Evolutionary conservation across 1,139 yeast genomes (phyloP).

Genomic region (Trichomonascaceae sp.): DNA sequence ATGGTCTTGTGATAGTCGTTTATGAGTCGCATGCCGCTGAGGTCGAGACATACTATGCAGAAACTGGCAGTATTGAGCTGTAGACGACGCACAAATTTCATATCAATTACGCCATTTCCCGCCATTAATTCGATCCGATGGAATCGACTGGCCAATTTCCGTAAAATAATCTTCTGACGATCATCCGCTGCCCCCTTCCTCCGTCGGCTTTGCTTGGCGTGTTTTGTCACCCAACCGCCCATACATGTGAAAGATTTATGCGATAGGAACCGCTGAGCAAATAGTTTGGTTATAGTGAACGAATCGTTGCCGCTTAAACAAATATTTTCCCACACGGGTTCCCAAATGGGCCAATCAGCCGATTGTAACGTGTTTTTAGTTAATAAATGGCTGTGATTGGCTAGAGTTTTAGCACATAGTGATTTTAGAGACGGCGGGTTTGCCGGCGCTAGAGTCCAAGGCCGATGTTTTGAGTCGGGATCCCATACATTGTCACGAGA

Average conservation of each 20-base stretch:
- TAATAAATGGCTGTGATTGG: conserved; percentile 11
- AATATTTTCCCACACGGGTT: conserved; percentile 22
- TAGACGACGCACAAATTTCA: background rate
- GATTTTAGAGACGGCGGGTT: background rate
- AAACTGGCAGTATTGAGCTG: background rate
- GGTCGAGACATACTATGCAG: conserved; percentile 3
- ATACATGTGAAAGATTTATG: conserved; percentile 7
- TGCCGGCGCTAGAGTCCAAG: background rate
- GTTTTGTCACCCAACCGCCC: background rate
- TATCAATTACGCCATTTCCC: background rate
- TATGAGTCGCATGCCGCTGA: background rate
- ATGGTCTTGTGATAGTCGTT: background rate
- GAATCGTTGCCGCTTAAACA: conserved; percentile 23
- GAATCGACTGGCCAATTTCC: background rate
- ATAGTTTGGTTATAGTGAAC: conserved; percentile 21
- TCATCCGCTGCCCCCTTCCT: background rate
- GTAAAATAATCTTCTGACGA: background rate
- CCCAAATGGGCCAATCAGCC: conserved; percentile 23
- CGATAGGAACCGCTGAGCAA: conserved; percentile 19
- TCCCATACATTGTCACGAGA: background rate
- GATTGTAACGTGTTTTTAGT: conserved; percentile 10
- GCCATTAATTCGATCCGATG: background rate
- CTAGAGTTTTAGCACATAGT: conserved; percentile 11
- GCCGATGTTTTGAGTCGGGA: background rate
- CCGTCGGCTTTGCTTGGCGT: background rate